Evolutionary conservation across 1,139 yeast species (phyloP).

Genomic region (Saccharomyces hybrid): DNA sequence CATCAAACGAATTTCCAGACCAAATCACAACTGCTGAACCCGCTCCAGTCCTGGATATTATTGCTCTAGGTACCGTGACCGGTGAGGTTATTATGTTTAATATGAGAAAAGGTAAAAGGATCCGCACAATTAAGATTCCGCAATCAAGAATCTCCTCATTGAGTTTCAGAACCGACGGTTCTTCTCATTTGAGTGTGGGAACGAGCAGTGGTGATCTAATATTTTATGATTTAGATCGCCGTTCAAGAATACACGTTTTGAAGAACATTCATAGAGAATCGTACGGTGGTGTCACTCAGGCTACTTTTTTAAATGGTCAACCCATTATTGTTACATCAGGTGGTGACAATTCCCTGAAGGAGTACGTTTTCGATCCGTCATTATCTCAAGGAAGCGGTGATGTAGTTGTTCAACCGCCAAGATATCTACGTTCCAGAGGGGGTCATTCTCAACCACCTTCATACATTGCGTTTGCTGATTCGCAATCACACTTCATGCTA

Average conservation of each 20-base stretch:
- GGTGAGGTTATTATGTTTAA: conserved; percentile 66
- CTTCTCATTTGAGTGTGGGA: conserved; percentile 75
- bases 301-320: conserved; percentile 79
- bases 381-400: conserved; percentile 54
- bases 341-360: conserved; percentile 83
- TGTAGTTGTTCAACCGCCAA: conserved; percentile 73
- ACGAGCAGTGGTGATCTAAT: conserved; percentile 73
- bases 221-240: conserved; percentile 73
- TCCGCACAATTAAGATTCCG: conserved; percentile 55
- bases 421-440: conserved; percentile 87
- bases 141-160: conserved; percentile 55
- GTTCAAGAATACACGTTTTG: conserved; percentile 65
- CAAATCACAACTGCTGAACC: conserved; percentile 55
- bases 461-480: conserved; percentile 66
- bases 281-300: conserved; percentile 75
- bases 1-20: conserved; percentile 46
- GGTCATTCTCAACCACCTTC: conserved; percentile 94
- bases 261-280: conserved; percentile 65
- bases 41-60: conserved; percentile 80
- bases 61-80: conserved; percentile 67
- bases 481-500: conserved; percentile 71
- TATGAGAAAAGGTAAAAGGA: conserved; percentile 52
- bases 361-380: conserved; percentile 88
- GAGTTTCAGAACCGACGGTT: conserved; percentile 90
- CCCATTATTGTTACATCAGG: conserved; percentile 89